Base-by-base conservation (phyloP, 1,139 yeast genomes). In the Diutina rugosa region DNA sequence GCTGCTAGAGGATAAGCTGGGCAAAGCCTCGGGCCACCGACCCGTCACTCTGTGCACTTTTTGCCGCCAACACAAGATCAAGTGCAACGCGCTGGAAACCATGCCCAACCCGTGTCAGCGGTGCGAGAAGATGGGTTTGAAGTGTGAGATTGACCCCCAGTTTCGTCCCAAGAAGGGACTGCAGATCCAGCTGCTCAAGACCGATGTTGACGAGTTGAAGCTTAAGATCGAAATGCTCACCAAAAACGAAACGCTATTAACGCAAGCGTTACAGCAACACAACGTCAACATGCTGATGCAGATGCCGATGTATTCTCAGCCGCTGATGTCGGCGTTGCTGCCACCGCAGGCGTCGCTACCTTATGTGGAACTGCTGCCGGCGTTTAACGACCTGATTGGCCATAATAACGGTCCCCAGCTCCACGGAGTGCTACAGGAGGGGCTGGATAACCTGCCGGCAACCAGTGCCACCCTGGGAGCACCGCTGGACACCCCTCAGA, bases 21-120 rank as follows among this genome's bases (percentile, higher is more conserved):
- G n/a, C 14, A 35, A 35, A 12, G 46, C 46, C 6, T 16, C 18
- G 2, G 53, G 53, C 44, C 53, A 49, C 18, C 73, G 97, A 57
- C 97, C 97, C 0, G 95, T 90, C 1, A 87, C 96, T 0, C 87
- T 96, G 3, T 91, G 98, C 66, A 88, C 96, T 0, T 95, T 90
- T 65, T 91, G 98, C 67, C 82, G 97, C 56, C 97, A 91, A 67
- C 97, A 90, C 67, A 91, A 91, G 69, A 90, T 90, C 70, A 87
- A 87, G 65, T 91, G 98, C 70, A 89, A 91, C 66, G 97, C 97
- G 0, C 80, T 89, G 3, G 93, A 87, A 30, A 83, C 85, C 59
- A 87, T 80, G 63, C 97, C 97, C 1, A 76, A 77, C 14, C 89
- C 97, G 0, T 91, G 97, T 68, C 80, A 85, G 41, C 71, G 97